Percentiles rank a stretch among this genome's conserved stretches.
These are phyloP conservation scores for Bolboschoenus planiculmis DNA, from an alignment of 176 grass and related monocot genomes.

Conservation along the genomic window DNA sequence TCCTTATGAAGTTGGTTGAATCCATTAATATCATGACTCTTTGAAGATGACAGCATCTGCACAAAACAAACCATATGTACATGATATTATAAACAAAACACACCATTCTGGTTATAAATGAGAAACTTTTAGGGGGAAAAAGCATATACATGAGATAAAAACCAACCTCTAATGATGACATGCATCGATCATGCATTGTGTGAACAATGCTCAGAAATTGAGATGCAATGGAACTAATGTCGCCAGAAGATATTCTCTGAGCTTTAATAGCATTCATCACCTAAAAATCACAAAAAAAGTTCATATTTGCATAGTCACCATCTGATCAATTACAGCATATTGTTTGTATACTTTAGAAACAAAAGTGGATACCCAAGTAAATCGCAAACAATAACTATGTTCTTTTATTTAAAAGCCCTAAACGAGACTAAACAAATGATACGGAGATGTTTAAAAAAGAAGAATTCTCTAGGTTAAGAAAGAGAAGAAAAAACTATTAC, in stretches of 20 bases:
- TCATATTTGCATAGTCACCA: background rate
- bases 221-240: slow-evolving; percentile 42
- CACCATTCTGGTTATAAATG: background rate
- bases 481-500: slow-evolving; percentile 28
- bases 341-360: slow-evolving; percentile 12
- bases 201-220: slow-evolving; percentile 79
- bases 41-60: slow-evolving; percentile 54
- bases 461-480: background rate
- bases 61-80: background rate
- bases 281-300: slow-evolving; percentile 41
- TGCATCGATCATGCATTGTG: slow-evolving; percentile 80
- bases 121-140: background rate
- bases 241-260: slow-evolving; percentile 52
- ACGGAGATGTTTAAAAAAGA: background rate
- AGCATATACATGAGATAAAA: background rate
- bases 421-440: background rate
- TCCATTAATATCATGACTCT: slow-evolving; percentile 50
- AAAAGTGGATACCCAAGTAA: slow-evolving; percentile 3
- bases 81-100: background rate
- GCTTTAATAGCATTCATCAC: slow-evolving; percentile 72
- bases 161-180: slow-evolving; percentile 75
- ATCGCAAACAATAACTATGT: background rate
- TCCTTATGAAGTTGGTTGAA: slow-evolving; percentile 71
- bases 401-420: background rate
- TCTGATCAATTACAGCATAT: slow-evolving; percentile 19